Percentiles rank a stretch among this genome's conserved stretches.
Evolutionary conservation across 1,284 basidiomycete genomes (phyloP).

Genomic region (Cystobasidium slooffiae): DNA sequence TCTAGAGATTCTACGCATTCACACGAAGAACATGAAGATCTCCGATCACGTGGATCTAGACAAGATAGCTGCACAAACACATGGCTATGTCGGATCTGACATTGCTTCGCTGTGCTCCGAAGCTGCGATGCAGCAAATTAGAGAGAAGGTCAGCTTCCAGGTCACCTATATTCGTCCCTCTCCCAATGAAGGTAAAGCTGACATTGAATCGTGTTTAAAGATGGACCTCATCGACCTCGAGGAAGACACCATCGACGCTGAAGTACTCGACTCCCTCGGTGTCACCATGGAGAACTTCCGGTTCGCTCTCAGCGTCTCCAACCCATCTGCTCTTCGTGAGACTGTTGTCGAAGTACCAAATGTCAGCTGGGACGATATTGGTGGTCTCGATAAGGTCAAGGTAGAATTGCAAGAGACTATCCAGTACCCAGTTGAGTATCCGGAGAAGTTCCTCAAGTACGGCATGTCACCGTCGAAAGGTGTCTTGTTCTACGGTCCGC

Average conservation of each 20-base stretch:
- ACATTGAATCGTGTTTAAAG: conserved; percentile 10
- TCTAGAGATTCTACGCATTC: conserved; percentile 96
- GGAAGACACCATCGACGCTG: conserved; percentile 90
- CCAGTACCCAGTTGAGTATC: conserved; percentile 99
- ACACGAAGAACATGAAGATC: conserved; percentile 99
- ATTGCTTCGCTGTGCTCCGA: conserved; percentile 94
- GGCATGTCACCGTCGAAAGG: conserved; percentile 99
- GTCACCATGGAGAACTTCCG: conserved; percentile 99
- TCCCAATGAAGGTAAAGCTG: background rate
- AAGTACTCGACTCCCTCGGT: conserved; percentile 92
- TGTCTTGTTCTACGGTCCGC: conserved; percentile 95
- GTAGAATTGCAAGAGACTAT: conserved; percentile 98
- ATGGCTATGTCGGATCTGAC: conserved; percentile 99
- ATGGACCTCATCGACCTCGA: conserved; percentile 57
- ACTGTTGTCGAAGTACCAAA: conserved; percentile 96
- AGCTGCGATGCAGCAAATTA: conserved; percentile 97
- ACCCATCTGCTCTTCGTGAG: conserved; percentile 95
- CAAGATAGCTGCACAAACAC: conserved; percentile 98
- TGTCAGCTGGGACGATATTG: conserved; percentile 97
- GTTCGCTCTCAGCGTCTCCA: conserved; percentile 89
- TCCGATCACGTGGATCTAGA: conserved; percentile 97
- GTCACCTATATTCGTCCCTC: conserved; percentile 4
- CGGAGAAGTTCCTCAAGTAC: conserved; percentile 99
- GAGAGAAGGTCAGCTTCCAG: conserved; percentile 94
- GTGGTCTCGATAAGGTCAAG: conserved; percentile 99